Conservation (phyloP, 2,329 filamentous ascomycete species). For the Arthroderma sp. region DNA sequence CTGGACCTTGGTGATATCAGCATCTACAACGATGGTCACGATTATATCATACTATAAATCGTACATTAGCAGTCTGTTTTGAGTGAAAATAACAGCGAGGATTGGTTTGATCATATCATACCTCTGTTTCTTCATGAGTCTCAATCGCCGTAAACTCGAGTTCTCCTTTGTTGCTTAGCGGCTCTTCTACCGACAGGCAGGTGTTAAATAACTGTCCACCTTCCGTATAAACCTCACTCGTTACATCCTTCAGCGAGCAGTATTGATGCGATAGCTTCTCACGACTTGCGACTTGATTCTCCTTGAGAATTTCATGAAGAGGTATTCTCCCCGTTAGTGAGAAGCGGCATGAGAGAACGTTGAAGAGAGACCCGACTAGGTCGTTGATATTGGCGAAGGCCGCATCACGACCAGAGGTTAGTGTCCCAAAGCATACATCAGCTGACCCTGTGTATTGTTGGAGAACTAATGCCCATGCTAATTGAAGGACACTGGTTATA, state of each 20-base stretch:
- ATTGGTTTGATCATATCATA: not conserved
- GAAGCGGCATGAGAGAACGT: slow-evolving; percentile 6
- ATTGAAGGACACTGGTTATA: slow-evolving; percentile 21
- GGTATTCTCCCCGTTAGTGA: not conserved
- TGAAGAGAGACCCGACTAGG: slow-evolving; percentile 22
- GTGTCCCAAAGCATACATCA: slow-evolving; percentile 28
- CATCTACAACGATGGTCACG: slow-evolving; percentile 1
- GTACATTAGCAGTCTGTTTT: not conserved
- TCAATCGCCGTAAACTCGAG: slow-evolving; percentile 5
- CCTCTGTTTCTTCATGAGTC: slow-evolving; percentile 8
- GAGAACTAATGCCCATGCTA: slow-evolving; percentile 26
- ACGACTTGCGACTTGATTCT: slow-evolving; percentile 3
- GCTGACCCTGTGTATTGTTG: slow-evolving; percentile 21
- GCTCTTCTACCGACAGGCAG: slow-evolving; percentile 8
- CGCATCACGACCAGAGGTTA: slow-evolving; percentile 27
- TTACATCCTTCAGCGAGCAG: slow-evolving; percentile 6
- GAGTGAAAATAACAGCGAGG: not conserved
- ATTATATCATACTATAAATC: slow-evolving; percentile 8
- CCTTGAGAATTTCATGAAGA: not conserved
- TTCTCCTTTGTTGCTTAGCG: slow-evolving; percentile 3
- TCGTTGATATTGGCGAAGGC: slow-evolving; percentile 22
- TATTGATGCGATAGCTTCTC: slow-evolving; percentile 4
- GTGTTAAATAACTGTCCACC: slow-evolving; percentile 7
- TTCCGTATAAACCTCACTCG: not conserved
- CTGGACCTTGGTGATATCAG: slow-evolving; percentile 1